These are phyloP conservation scores for Grifola frondosa DNA, from an alignment of 1,284 basidiomycete genomes.

Conservation along the genomic window DNA sequence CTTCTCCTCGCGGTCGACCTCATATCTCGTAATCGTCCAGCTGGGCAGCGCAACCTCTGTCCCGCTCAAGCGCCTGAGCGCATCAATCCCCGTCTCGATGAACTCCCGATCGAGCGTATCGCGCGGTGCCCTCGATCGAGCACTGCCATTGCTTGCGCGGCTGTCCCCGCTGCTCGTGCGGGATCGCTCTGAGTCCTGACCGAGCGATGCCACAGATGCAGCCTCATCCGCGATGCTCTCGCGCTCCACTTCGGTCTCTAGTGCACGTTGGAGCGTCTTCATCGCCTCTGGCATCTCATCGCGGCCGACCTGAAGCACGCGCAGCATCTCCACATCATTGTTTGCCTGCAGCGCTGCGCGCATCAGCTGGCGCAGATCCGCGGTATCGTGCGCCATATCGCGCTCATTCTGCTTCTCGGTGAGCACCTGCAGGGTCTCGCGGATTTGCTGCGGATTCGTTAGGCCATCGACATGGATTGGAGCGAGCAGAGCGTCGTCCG, in stretches of 20 bases:
- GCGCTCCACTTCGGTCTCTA: conserved; percentile 50
- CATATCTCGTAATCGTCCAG: conserved; percentile 75
- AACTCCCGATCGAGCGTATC: conserved; percentile 45
- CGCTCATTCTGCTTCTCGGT: conserved; percentile 48
- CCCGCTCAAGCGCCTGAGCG: conserved; percentile 44
- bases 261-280: conserved; percentile 70
- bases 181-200: conserved; percentile 10
- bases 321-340: conserved; percentile 64
- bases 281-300: conserved; percentile 78
- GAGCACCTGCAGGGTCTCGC: conserved; percentile 19
- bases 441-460: conserved; percentile 15
- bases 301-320: conserved; percentile 59
- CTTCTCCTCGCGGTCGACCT: conserved; percentile 60
- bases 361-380: conserved; percentile 59
- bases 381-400: conserved; percentile 54
- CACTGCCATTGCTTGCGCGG: conserved; percentile 1
- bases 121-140: conserved; percentile 14
- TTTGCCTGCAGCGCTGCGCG: conserved; percentile 53
- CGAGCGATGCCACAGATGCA: conserved; percentile 14
- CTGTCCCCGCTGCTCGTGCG: conserved; percentile 14
- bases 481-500: conserved; percentile 14
- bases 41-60: conserved; percentile 48
- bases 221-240: conserved; percentile 21
- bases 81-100: conserved; percentile 49
- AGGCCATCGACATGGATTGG: conserved; percentile 20